Evolutionary conservation across 2,329 filamentous ascomycete species (phyloP), one percentile per base, ranked within the genome.

Genomic region (Podosphaera xanthii): DNA sequence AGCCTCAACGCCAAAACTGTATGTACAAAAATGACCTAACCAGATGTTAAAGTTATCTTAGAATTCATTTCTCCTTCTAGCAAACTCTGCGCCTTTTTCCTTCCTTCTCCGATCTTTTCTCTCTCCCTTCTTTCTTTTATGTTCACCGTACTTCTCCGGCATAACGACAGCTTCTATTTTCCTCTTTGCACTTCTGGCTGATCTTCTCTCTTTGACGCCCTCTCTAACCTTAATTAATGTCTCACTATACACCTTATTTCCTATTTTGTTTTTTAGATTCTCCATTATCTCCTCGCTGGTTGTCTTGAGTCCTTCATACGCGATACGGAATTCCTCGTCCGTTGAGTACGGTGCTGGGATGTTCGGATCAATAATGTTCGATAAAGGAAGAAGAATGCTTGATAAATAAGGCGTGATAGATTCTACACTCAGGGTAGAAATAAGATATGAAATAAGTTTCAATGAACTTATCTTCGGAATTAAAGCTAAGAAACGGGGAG

Each of bases 161-260:
- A 85, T 80, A 57, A 79, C 79, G 33, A 98, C 82, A 9, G 87
- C 87, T 69, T 94, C 90, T 63, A 97, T 87, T 72, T 87, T 87
- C 67, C 92, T 80, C 79, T 98, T 98, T 63, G 77, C 80, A 59
- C 84, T 81, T 63, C 94, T 76, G 66, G 82, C 80, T 68, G 87
- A 81, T 64, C 92, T 77, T 66, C 84, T 81, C 63, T 78, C 77
- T 67, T 79, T 80, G n/a, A 92, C 82, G 14, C 77, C 78, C 58
- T 85, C 82, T 61, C 87, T 81, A 5, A 94, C 87, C 48, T 78
- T 77, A 46, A 86, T 71, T 67, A 97, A 75, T 53, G 83, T 77
- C 59, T 77, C 76, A n/a, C 90, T 82, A 72, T 90, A 98, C 62
- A 80, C 81, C 0, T 82, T 79, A 1, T 85, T 87, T 48, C 91